These are phyloP conservation scores for Chaetoscypha palmicola DNA, from an alignment of 2,329 filamentous ascomycete genomes.

Conservation along the genomic window DNA sequence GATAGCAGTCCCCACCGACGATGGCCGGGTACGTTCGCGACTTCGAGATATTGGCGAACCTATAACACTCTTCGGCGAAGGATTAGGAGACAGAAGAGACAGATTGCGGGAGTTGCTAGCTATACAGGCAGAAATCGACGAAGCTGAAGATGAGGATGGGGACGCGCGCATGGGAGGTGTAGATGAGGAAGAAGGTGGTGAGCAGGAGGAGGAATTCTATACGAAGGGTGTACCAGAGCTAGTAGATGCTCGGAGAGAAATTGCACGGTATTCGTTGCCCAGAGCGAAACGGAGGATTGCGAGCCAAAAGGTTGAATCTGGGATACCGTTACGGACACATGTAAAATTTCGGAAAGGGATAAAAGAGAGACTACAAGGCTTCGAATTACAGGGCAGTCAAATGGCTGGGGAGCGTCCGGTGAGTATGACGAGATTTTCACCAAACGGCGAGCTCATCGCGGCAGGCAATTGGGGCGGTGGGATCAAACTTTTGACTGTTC, in stretches of 20 bases:
- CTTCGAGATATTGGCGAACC: constrained; percentile 87
- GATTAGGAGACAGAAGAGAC: constrained; percentile 76
- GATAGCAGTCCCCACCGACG: constrained; percentile 89
- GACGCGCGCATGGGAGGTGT: constrained; percentile 52
- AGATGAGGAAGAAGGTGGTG: constrained; percentile 46
- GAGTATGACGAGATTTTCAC: constrained; percentile 85
- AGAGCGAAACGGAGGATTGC: constrained; percentile 69
- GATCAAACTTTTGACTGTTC: constrained; percentile 78
- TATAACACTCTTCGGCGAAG: constrained; percentile 90
- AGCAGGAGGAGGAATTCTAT: constrained; percentile 91
- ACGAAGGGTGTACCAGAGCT: constrained; percentile 72
- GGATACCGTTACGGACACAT: constrained; percentile 79
- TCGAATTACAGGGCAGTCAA: constrained; percentile 90
- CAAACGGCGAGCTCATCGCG: constrained; percentile 74
- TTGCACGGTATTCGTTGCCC: constrained; percentile 78
- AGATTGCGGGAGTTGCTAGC: constrained; percentile 75
- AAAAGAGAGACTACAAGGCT: constrained; percentile 73
- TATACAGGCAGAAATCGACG: constrained; percentile 58
- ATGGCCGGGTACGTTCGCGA: constrained; percentile 72
- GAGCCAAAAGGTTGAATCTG: constrained; percentile 72
- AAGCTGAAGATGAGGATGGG: constrained; percentile 50
- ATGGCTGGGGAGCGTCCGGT: constrained; percentile 86
- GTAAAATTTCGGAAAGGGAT: constrained; percentile 86
- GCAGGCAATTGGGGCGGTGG: constrained; percentile 91
- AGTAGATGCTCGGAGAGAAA: constrained; percentile 66